Percentiles rank a stretch among this genome's conserved stretches.
phyloP scores from a whole-genome alignment of 768 basidiomycete genomes.

The Agaricus subrufescens region DNA sequence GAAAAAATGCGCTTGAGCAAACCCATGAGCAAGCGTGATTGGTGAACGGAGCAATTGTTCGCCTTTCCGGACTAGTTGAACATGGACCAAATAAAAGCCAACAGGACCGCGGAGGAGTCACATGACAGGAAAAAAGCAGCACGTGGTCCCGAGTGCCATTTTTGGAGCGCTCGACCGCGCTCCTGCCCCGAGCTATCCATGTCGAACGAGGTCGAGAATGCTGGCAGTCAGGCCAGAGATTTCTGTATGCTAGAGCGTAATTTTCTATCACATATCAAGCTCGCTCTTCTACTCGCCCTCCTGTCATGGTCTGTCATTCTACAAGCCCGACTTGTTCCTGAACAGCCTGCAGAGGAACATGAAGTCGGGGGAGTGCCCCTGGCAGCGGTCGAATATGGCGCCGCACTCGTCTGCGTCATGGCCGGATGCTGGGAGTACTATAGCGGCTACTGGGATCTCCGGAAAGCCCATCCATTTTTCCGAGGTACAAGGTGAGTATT shows the following conservation, averaged over 20 bases:
- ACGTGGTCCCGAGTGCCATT: not conserved
- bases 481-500: conserved; percentile 47
- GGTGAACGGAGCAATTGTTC: conserved; percentile 14
- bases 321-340: conserved; percentile 52
- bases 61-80: conserved; percentile 21
- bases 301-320: conserved; percentile 63
- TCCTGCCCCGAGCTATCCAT: not conserved
- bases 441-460: conserved; percentile 50
- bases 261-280: conserved; percentile 61
- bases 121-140: conserved; percentile 23
- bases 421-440: conserved; percentile 69
- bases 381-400: conserved; percentile 47
- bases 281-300: conserved; percentile 59
- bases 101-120: conserved; percentile 26
- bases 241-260: conserved; percentile 80
- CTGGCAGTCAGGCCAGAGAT: conserved; percentile 64
- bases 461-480: conserved; percentile 56
- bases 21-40: conserved; percentile 41
- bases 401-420: conserved; percentile 47
- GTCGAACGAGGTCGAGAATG: conserved; percentile 30
- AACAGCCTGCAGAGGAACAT: conserved; percentile 15
- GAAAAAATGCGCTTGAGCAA: conserved; percentile 71
- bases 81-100: conserved; percentile 36
- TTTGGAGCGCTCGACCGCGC: not conserved
- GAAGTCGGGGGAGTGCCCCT: conserved; percentile 37